Evolutionary conservation across 257 asterid species (phyloP), one percentile per base, ranked within the genome.

Genomic region (Mitragyna speciosa): DNA sequence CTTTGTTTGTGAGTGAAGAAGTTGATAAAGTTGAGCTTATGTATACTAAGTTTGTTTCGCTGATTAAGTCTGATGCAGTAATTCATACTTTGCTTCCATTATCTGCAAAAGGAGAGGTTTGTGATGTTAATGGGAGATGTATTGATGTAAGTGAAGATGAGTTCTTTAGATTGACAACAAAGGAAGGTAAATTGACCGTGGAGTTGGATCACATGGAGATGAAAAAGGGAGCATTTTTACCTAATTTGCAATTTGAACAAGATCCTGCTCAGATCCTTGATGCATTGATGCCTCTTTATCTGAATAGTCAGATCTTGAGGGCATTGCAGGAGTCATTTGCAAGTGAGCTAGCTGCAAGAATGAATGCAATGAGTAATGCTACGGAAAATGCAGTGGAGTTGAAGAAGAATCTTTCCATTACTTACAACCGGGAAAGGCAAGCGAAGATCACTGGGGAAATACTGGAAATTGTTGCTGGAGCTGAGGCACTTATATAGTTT

Each of bases 401-500:
- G 89, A 92, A 86, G 94, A 92, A 84, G 79, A 77, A 12, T 7
- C 82, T 94, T 72, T 89, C 97, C 1, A 89, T 19, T 31, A 87
- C 59, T 16, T 94, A 94, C 80, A 94, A 92, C 86, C 91, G 98
- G 77, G 16, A 85, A 86, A 94, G 97, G 54, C 98, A 94, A 77
- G 97, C 97, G 1, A 94, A 94, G 93, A 91, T 94, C 63, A 92
- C 98, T 0, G 98, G 97, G 30, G 98, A 94, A 79, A 93, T 95
- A 75, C 83, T 93, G 96, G 99, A 95, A 91, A 94, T 94, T 87
- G 92, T 92, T 85, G 91, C 97, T 20, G 97, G 98, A 71, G 96
- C 98, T 67, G 73, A 87, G 45, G 94, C 97, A 39, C 59, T 76
- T 20, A 8, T 76, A 22, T 76, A 76, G 79, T 61, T 63, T 61